Base-by-base conservation (phyloP, 257 asterid genomes). In the Solanum infundibuliforme region DNA sequence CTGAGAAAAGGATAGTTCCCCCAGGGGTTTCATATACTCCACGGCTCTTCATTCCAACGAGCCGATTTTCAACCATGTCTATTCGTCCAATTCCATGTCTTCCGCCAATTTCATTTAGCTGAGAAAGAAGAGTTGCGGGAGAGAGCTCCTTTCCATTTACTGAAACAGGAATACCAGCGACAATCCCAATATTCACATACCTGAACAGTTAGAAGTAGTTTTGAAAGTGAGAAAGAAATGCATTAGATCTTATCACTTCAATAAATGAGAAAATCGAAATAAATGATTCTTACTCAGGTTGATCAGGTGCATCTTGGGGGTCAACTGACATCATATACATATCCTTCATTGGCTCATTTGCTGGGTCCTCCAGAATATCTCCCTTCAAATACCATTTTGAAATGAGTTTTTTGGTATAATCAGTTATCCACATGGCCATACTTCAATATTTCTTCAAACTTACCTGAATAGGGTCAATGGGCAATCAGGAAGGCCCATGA, bases 11-110 rank as follows among this genome's bases (percentile, higher is more conserved):
- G 91, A 97, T 94, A 7, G 99, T 95, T 71, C 98, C 98, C 6
- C 98, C 98, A 0, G 98, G 99, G 31, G 99, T 94, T 91, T 97
- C 99, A 43, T 97, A 95, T 12, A 97, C 98, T 25, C 99, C 98
- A 5, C 98, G 98, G 88, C 99, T 97, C 89, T 97, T 97, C 99
- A 97, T 95, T 34, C 98, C 99, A 8, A 97, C 99, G 0, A 97
- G 95, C 20, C 98, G 90, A 77, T 97, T 95, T 84, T 97, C 99
- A 76, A 95, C 99, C 97, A 97, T 95, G 90, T 97, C 99, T 83
- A 96, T 86, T 38, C 98, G 95, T 6, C 99, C 98, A 16, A 95
- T 94, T 46, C 99, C 99, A 16, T 95, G 98, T 89, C 88, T 95
- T 55, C 98, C 96, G 5, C 99, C 98, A 9, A 95, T 90, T 10